Evolutionary conservation across 2,329 filamentous ascomycete species (phyloP).

Genomic region (Xylaria polymorpha): DNA sequence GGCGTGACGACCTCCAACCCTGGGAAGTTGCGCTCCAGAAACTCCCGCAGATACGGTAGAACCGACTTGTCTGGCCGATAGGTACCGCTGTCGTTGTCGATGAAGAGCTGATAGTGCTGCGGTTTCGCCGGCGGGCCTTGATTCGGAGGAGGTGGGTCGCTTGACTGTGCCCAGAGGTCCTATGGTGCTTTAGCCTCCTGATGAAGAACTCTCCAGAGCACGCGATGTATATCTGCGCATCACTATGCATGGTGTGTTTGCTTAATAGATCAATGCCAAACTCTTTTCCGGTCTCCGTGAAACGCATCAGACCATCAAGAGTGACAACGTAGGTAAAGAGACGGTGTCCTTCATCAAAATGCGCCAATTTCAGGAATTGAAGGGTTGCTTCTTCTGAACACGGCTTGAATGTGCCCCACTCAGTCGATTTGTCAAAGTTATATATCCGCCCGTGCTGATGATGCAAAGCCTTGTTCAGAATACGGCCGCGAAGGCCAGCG

Average conservation of each 20-base stretch:
- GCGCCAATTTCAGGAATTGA: conserved; percentile 85
- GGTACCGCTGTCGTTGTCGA: conserved; percentile 95
- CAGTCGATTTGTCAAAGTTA: conserved; percentile 82
- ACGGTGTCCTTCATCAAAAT: conserved; percentile 86
- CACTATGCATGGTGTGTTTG: conserved; percentile 97
- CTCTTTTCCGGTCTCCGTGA: conserved; percentile 95
- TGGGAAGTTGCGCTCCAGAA: conserved; percentile 78
- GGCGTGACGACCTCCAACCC: conserved; percentile 79
- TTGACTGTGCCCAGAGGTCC: conserved; percentile 56
- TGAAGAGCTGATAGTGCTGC: conserved; percentile 83
- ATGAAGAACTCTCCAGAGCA: conserved; percentile 95
- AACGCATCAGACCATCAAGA: conserved; percentile 85
- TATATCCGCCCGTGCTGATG: conserved; percentile 92
- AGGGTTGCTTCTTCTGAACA: conserved; percentile 77
- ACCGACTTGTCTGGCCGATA: conserved; percentile 86
- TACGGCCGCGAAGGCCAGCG: conserved; percentile 78
- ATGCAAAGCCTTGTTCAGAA: conserved; percentile 87
- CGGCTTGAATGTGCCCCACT: conserved; percentile 74
- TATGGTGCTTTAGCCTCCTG: conserved; percentile 69
- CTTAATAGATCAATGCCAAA: conserved; percentile 93
- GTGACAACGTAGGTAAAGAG: conserved; percentile 94
- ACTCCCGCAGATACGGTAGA: conserved; percentile 76
- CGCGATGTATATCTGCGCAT: conserved; percentile 90
- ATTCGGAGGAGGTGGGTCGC: conserved; percentile 63
- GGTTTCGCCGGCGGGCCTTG: conserved; percentile 60